Conservation (phyloP, 352 stramenopile genomes). For the Phytophthora crassamura region DNA sequence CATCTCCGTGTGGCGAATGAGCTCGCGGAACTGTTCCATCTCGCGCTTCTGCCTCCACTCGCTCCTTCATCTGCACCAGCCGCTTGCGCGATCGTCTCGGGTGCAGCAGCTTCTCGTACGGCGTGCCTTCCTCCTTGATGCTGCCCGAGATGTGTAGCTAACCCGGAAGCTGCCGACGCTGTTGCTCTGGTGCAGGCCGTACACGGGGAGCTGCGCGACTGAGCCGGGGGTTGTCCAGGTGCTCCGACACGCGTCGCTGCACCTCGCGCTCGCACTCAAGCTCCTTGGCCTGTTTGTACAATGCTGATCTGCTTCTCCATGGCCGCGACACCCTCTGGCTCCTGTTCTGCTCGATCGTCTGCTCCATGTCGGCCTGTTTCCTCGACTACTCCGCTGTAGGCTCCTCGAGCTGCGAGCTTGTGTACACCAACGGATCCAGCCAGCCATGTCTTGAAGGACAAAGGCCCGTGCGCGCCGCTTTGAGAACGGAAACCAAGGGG, state of each 20-base stretch:
- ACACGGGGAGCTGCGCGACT: slow-evolving; percentile 30
- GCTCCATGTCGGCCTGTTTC: slow-evolving; percentile 78
- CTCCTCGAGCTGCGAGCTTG: slow-evolving; percentile 85
- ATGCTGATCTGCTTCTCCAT: slow-evolving; percentile 88
- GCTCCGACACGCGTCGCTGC: slow-evolving; percentile 66
- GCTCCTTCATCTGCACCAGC: no score
- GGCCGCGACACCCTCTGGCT: slow-evolving; percentile 73
- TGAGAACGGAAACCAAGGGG: no score
- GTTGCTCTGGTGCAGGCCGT: slow-evolving; percentile 24
- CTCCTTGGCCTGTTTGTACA: slow-evolving; percentile 88
- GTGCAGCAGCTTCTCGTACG: no score
- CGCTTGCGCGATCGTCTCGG: no score
- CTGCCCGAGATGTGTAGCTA: slow-evolving; percentile 40
- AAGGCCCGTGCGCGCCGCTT: no score
- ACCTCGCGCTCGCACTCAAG: no score
- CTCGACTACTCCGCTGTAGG: slow-evolving; percentile 70
- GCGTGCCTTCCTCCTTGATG: no score
- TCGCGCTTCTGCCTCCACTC: no score
- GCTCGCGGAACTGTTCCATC: no score
- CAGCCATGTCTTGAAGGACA: no score
- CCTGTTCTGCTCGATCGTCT: slow-evolving; percentile 71
- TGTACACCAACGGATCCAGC: no score
- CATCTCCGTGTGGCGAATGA: no score
- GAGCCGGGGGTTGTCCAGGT: slow-evolving; percentile 30
- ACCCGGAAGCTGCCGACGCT: slow-evolving; percentile 44